Percentiles rank a stretch among this genome's conserved stretches.
Evolutionary conservation across 495 filamentous ascomycete species (phyloP).

Genomic region (Platismatia glauca): DNA sequence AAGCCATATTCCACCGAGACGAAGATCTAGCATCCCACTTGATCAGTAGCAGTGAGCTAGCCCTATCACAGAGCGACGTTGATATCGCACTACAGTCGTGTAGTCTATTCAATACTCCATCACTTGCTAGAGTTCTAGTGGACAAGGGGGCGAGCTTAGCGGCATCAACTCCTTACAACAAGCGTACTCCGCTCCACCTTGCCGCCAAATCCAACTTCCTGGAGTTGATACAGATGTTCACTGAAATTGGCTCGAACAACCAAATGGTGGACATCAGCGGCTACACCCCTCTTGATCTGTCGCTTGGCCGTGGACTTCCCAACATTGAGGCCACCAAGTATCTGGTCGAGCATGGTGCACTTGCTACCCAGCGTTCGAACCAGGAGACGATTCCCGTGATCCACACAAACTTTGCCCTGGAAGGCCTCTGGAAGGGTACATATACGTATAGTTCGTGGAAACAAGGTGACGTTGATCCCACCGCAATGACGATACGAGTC

Average conservation of each 20-base stretch:
- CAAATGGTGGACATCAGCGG: constrained; percentile 4
- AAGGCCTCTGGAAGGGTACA: constrained; percentile 10
- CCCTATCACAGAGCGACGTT: neutral
- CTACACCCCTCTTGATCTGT: constrained; percentile 6
- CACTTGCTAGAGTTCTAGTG: neutral
- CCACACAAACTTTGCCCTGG: neutral
- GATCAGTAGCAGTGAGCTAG: neutral
- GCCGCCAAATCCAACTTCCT: constrained; percentile 2
- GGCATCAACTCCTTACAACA: constrained; percentile 6
- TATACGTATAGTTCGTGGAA: constrained; percentile 5
- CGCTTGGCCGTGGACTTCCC: neutral
- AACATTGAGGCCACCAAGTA: neutral
- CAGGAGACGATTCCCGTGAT: neutral
- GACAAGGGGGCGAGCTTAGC: constrained; percentile 18
- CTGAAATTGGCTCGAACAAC: constrained; percentile 1
- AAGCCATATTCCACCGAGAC: neutral
- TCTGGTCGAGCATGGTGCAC: neutral
- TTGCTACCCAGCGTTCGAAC: neutral
- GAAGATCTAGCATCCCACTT: neutral
- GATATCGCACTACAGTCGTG: constrained; percentile 1
- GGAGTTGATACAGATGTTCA: neutral
- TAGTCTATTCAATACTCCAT: neutral
- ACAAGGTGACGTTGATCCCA: constrained; percentile 3
- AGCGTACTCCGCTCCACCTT: constrained; percentile 17
- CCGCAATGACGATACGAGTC: constrained; percentile 2